phyloP scores from a whole-genome alignment of 2,329 filamentous ascomycete species.

The Aspergillus melleus region DNA sequence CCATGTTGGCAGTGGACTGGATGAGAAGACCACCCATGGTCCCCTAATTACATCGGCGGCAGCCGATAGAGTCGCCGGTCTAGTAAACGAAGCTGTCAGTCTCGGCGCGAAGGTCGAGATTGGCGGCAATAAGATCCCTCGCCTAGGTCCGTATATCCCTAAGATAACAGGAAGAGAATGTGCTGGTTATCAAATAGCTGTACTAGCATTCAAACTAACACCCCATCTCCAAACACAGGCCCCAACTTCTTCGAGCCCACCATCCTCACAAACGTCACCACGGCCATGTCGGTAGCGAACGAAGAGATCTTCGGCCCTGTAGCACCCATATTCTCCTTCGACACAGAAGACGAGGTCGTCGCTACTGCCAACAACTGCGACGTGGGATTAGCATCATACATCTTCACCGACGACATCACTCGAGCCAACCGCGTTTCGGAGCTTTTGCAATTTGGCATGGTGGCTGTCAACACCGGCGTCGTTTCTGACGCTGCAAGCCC shows the following conservation, averaged over 20 bases:
- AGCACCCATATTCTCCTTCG: constrained; percentile 80
- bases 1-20: constrained; percentile 38
- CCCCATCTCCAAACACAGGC: constrained; percentile 43
- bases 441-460: constrained; percentile 48
- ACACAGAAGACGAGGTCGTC: constrained; percentile 82
- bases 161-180: constrained; percentile 71
- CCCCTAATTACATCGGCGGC: too few relatives aligned
- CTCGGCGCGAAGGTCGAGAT: too few relatives aligned
- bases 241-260: constrained; percentile 85
- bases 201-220: too few relatives aligned
- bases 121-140: too few relatives aligned
- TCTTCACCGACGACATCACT: constrained; percentile 66
- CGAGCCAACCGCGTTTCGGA: constrained; percentile 58
- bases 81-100: too few relatives aligned
- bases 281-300: constrained; percentile 72
- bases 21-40: constrained; percentile 70
- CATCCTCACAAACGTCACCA: constrained; percentile 77
- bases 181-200: too few relatives aligned
- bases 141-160: constrained; percentile 63
- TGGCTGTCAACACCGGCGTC: constrained; percentile 67
- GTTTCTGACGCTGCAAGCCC: constrained; percentile 50
- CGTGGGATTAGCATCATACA: constrained; percentile 87
- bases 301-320: constrained; percentile 96
- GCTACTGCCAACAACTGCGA: constrained; percentile 73
- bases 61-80: too few relatives aligned